Evolutionary conservation across 352 stramenopile species (phyloP), one percentile per base, ranked within the genome.

Genomic region (Thraustochytrium striatum): DNA sequence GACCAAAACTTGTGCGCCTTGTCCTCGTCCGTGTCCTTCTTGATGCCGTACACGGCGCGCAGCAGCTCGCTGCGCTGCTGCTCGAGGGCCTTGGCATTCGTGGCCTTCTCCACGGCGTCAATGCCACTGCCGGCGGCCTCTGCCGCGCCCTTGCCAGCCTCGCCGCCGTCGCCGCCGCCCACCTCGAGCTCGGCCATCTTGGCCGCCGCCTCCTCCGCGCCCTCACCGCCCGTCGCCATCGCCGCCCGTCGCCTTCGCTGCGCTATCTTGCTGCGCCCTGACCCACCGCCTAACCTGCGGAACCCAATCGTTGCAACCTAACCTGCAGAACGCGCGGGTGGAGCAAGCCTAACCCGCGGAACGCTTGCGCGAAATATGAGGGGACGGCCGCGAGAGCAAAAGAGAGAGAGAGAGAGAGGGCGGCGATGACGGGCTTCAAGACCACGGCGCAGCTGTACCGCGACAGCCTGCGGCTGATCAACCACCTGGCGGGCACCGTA

Each of bases 1-100:
- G 87, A 88, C 92, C 92, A 96, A 83, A 96, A 96, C 69, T 92
- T 91, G 84, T 93, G 88, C 44, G n/a, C 47, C 0, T 2, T 19
- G 25, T 9, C 30, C 47, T 79, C 28, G 3, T 36, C 25, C n/a
- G 25, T 21, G 39, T 59, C 39, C 33, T 59, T n/a, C 33, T 62
- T 73, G 38, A 61, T 61, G 0, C 62, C 62, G 8, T 58, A 25
- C 43, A 73, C 0, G 9, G 13, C n/a, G n/a, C 39, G 39, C 32
- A 33, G 62, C 62, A 73, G 32, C 62, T 73, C 62, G 5, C 33
- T 16, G 39, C 36, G 0, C 62, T 73, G 11, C 8, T 21, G 11
- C 62, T 35, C 28, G 9, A 13, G 11, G 28, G 16, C n/a, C 62
- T 73, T 73, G 39, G 13, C 28, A 5, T 13, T 7, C 19, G 43